Evolutionary conservation across 164 flowering plant genomes (phyloP).

Genomic region (Chimonanthus salicifolius): DNA sequence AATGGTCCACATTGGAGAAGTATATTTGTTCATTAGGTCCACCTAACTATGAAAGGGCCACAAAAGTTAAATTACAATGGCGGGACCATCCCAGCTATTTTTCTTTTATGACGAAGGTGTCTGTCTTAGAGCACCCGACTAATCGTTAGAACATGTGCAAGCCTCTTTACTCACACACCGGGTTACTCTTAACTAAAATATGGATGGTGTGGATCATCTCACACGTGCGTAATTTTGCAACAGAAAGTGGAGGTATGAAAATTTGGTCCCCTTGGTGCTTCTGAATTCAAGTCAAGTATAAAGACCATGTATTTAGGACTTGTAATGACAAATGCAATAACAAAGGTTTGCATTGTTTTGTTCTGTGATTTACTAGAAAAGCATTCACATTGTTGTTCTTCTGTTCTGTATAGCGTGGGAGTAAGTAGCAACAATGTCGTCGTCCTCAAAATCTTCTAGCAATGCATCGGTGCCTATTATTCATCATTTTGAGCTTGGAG

Average conservation of each 20-base stretch:
- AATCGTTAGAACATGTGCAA: neutral
- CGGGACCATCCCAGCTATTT: neutral
- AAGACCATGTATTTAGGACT: neutral
- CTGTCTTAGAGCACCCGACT: too few species aligned
- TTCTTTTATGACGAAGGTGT: too few species aligned
- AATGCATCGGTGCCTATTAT: constrained; percentile 16
- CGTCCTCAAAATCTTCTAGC: constrained; percentile 13
- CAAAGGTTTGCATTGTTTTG: neutral
- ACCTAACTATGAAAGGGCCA: neutral
- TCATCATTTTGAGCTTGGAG: constrained; percentile 31
- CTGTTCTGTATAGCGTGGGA: neutral
- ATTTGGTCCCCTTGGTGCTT: neutral
- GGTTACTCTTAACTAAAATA: neutral
- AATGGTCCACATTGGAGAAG: neutral
- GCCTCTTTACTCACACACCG: too few species aligned
- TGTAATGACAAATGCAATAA: neutral
- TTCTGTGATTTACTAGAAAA: neutral
- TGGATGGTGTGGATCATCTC: neutral
- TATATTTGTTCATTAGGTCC: neutral
- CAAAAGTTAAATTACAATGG: neutral
- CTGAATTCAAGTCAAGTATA: neutral
- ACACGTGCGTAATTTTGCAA: neutral
- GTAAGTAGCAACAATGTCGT: constrained; percentile 13
- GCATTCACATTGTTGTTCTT: neutral
- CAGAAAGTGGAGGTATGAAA: neutral